These are phyloP conservation scores for Selenicereus undatus DNA, from an alignment of 148 eudicot genomes.

Conservation along the genomic window DNA sequence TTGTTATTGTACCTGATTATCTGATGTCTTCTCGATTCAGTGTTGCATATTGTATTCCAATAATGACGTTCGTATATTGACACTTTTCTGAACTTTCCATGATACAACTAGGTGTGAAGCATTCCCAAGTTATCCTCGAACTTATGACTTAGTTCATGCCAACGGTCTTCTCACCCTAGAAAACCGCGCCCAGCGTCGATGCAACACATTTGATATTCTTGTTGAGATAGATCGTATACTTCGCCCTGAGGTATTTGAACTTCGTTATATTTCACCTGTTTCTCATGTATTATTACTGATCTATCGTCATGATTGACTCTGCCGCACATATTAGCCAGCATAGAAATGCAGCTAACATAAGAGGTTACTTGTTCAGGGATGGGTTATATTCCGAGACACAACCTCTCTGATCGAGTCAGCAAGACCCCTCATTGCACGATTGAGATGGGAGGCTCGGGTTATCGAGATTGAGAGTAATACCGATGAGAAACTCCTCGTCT, in stretches of 20 bases:
- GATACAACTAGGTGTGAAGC: constrained; percentile 77
- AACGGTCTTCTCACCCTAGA: constrained; percentile 77
- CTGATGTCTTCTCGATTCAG: background rate
- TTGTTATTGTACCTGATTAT: background rate
- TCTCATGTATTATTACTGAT: background rate
- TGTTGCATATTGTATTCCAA: background rate
- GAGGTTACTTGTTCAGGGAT: constrained; percentile 52
- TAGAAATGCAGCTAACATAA: constrained; percentile 16
- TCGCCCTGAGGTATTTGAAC: constrained; percentile 84
- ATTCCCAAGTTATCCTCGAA: constrained; percentile 93
- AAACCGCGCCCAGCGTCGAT: constrained; percentile 48
- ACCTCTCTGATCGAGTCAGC: constrained; percentile 62
- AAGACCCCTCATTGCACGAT: constrained; percentile 58
- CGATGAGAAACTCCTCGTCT: constrained; percentile 77
- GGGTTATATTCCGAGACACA: constrained; percentile 80
- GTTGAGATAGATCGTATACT: constrained; percentile 91
- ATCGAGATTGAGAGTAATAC: constrained; percentile 76
- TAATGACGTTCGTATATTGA: background rate
- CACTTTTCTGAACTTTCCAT: background rate
- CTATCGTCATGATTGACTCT: background rate
- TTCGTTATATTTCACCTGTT: background rate
- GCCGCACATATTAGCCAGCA: too few species aligned
- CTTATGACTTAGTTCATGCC: constrained; percentile 93
- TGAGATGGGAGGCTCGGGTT: constrained; percentile 98
- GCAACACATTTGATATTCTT: constrained; percentile 64